These are phyloP conservation scores for Juglanconis oblonga DNA, from an alignment of 2,329 filamentous ascomycete species.

Conservation along the genomic window DNA sequence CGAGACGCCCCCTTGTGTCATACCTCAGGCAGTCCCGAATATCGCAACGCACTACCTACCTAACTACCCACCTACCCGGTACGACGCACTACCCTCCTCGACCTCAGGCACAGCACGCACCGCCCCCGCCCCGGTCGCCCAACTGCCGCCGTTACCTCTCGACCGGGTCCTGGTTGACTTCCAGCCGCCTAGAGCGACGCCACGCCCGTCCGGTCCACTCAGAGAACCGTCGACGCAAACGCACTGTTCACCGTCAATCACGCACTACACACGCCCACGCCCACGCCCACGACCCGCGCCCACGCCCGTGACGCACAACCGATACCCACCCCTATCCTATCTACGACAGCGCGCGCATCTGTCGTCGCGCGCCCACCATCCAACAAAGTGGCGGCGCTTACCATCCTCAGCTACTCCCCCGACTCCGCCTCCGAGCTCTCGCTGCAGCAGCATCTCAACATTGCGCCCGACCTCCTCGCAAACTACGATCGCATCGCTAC, in stretches of 20 bases:
- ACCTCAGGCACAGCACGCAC: not conserved
- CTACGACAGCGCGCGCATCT: conserved; percentile 30
- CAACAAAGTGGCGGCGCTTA: conserved; percentile 54
- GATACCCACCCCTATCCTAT: conserved; percentile 1
- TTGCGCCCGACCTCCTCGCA: conserved; percentile 50
- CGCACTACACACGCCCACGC: not conserved
- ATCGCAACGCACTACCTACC: not conserved
- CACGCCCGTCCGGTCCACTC: conserved; percentile 1
- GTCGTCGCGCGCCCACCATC: conserved; percentile 27
- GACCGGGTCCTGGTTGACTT: not conserved
- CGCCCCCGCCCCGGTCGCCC: not conserved
- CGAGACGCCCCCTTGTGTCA: conserved; percentile 9
- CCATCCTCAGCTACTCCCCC: conserved; percentile 49
- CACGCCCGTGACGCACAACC: no score
- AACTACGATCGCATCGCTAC: conserved; percentile 43
- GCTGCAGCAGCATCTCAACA: conserved; percentile 58
- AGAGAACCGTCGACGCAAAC: not conserved
- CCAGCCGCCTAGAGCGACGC: conserved; percentile 9
- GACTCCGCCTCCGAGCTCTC: conserved; percentile 52
- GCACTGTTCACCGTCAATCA: not conserved
- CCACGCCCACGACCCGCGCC: not conserved
- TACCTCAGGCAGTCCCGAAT: not conserved
- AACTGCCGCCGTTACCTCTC: not conserved
- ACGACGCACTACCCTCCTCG: not conserved
- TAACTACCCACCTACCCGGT: not conserved